Evolutionary conservation across 306 rosid genomes (phyloP).

Genomic region (Parietaria judaica): DNA sequence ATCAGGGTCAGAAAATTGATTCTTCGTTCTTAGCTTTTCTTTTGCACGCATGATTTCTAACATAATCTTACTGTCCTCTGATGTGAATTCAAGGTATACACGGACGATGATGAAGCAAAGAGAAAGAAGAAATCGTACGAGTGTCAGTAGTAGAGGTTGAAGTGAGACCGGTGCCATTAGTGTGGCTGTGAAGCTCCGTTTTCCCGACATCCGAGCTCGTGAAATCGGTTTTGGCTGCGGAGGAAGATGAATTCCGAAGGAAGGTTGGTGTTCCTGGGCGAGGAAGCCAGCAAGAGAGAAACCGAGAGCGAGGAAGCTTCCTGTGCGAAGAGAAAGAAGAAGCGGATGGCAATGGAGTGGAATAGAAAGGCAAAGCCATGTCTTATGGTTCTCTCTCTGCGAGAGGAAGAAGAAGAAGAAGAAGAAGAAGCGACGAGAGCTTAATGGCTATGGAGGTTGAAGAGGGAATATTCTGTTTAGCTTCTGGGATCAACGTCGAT

Average conservation of each 20-base stretch:
- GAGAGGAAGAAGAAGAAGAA: too few species aligned
- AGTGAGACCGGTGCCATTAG: constrained; percentile 17
- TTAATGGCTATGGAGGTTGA: background rate
- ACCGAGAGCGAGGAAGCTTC: constrained; percentile 15
- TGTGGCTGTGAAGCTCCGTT: constrained; percentile 7
- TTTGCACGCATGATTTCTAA: too few species aligned
- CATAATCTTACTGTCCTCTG: too few species aligned
- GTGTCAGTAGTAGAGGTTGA: constrained; percentile 14
- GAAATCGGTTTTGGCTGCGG: constrained; percentile 20
- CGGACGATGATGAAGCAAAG: background rate
- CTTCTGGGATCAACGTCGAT: too few species aligned
- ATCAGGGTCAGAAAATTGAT: too few species aligned
- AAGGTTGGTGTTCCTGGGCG: constrained; percentile 1
- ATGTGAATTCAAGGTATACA: too few species aligned
- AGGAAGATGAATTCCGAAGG: constrained; percentile 16
- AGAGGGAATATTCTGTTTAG: constrained; percentile 15
- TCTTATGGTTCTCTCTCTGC: too few species aligned
- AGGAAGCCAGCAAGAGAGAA: background rate
- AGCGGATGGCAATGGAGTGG: constrained; percentile 9
- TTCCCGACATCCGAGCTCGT: constrained; percentile 28
- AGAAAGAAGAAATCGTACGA: constrained; percentile 21
- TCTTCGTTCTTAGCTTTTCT: too few species aligned
- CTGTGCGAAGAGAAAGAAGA: constrained; percentile 19
- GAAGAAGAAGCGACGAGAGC: background rate
- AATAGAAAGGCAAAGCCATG: constrained; percentile 30